These are phyloP conservation scores for Echites panduratus DNA, from an alignment of 257 asterid genomes.

Conservation along the genomic window DNA sequence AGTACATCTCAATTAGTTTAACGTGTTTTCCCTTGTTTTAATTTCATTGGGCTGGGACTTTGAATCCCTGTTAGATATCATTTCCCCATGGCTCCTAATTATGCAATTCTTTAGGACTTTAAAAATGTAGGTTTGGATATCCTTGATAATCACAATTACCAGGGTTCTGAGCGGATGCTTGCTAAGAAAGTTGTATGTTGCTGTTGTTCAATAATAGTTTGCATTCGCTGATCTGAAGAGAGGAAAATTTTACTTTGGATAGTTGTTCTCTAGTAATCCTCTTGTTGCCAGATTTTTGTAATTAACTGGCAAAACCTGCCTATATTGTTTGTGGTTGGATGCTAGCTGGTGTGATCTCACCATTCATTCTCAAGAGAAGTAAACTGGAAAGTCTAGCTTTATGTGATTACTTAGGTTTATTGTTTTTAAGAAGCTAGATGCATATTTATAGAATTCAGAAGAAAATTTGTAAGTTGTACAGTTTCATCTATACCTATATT, in stretches of 20 bases:
- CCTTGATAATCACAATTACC: not conserved
- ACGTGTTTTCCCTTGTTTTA: not conserved
- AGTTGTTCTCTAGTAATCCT: not conserved
- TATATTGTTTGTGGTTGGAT: not conserved
- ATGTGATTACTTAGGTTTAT: not conserved
- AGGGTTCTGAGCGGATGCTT: not conserved
- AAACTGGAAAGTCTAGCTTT: not conserved
- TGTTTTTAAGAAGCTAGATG: too few species aligned
- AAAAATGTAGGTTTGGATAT: not conserved
- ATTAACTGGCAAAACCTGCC: not conserved
- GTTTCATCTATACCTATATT: not conserved
- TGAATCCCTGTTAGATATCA: not conserved
- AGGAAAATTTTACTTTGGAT: not conserved
- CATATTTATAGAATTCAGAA: too few species aligned
- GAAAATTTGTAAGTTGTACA: not conserved
- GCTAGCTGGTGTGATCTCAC: not conserved
- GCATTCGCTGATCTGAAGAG: too few species aligned
- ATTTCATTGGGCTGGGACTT: not conserved
- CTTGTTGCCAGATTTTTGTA: not conserved
- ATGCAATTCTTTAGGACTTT: not conserved
- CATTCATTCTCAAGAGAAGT: not conserved
- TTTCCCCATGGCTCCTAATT: not conserved
- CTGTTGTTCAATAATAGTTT: not conserved
- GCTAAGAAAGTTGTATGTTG: not conserved
- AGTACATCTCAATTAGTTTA: not conserved